A percentile compares a stretch with the other conserved stretches of the same genome.
Evolutionary conservation across 1,284 basidiomycete genomes (phyloP).

Genomic region (Takashimella koratensis): DNA sequence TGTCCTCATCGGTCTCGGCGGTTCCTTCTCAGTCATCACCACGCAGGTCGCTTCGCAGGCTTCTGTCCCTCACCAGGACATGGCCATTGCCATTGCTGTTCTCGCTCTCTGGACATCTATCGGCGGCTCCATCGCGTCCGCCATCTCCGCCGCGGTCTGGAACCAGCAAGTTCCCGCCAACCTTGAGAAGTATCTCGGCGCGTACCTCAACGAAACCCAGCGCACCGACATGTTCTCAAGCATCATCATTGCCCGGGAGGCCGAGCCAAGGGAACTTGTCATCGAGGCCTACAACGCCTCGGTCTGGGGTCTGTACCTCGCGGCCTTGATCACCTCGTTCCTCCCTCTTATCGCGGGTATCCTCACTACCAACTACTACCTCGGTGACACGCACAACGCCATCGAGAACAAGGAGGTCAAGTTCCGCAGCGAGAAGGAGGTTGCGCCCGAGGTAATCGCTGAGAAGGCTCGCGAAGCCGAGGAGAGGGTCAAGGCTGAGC

Average conservation of each 20-base stretch:
- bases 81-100: slow-evolving; percentile 46
- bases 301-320: slow-evolving; percentile 17
- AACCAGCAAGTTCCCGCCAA: slow-evolving; percentile 25
- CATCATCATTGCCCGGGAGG: slow-evolving; percentile 19
- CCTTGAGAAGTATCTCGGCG: slow-evolving; percentile 29
- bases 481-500: slow-evolving; percentile 14
- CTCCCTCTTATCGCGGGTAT: slow-evolving; percentile 15
- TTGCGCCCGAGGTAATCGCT: slow-evolving; percentile 16
- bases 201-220: slow-evolving; percentile 15
- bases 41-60: slow-evolving; percentile 46
- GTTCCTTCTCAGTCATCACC: slow-evolving; percentile 44
- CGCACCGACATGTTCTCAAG: slow-evolving; percentile 23
- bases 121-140: slow-evolving; percentile 45
- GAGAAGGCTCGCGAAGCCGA: slow-evolving; percentile 16
- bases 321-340: slow-evolving; percentile 21
- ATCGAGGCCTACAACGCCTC: slow-evolving; percentile 26
- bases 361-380: slow-evolving; percentile 28
- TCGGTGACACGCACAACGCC: slow-evolving; percentile 29
- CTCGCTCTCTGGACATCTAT: slow-evolving; percentile 48
- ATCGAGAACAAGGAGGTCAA: slow-evolving; percentile 31
- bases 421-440: slow-evolving; percentile 17
- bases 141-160: slow-evolving; percentile 43
- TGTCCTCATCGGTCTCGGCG: slow-evolving; percentile 40
- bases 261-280: slow-evolving; percentile 25
- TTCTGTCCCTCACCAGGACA: slow-evolving; percentile 46